A percentile compares a stretch with the other conserved stretches of the same genome.
phyloP scores from a whole-genome alignment of 495 filamentous ascomycete species.

The Aspergillus kassunensis region DNA sequence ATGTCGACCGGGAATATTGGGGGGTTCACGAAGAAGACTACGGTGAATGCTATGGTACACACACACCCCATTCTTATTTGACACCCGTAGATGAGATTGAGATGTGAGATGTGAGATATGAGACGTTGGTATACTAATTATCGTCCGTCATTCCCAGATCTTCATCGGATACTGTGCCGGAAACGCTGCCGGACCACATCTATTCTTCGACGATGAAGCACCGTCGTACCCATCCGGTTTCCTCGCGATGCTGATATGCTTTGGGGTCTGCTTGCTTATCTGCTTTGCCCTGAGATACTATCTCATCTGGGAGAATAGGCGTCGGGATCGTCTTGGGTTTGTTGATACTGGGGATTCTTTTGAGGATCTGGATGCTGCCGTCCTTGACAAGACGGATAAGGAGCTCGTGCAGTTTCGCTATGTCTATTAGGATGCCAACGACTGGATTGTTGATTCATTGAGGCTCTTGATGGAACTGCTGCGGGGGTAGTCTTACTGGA shows the following conservation, averaged over 20 bases:
- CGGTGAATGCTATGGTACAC: conserved; percentile 11
- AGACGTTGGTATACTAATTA: neutral
- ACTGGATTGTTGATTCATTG: no score
- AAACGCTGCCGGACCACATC: conserved; percentile 20
- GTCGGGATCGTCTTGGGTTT: neutral
- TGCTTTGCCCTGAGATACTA: conserved; percentile 5
- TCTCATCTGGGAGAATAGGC: conserved; percentile 13
- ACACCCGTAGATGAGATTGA: no score
- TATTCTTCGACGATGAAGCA: conserved; percentile 16
- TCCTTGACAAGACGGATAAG: conserved; percentile 3
- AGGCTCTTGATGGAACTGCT: no score
- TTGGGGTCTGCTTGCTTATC: neutral
- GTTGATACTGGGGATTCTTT: neutral
- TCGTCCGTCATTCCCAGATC: conserved; percentile 7
- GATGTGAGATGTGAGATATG: no score
- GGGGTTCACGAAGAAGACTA: conserved; percentile 23
- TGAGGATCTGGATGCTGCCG: neutral
- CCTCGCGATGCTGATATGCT: conserved; percentile 7
- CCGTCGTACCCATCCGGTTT: conserved; percentile 14
- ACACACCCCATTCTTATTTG: no score
- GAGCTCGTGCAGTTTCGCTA: conserved; percentile 1
- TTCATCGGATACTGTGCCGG: conserved; percentile 40
- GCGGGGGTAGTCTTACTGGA: no score
- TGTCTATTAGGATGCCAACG: conserved; percentile 7
- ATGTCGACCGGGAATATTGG: conserved; percentile 22